Evolutionary conservation across 2,329 filamentous ascomycete species (phyloP), one percentile per base, ranked within the genome.

Genomic region (Cercospora sesami): DNA sequence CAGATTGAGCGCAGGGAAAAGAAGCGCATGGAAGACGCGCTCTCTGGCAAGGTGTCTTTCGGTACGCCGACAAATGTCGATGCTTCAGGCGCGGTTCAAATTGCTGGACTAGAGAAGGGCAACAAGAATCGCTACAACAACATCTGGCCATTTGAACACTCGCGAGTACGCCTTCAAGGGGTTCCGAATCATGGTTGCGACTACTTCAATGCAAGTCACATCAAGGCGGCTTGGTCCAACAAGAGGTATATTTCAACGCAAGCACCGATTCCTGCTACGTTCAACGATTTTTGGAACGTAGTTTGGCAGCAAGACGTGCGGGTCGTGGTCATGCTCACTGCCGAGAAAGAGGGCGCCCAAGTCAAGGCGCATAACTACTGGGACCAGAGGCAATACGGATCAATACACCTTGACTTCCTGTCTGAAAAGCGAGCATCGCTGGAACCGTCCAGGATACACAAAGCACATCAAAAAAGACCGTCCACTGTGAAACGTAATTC

Each of bases 41-140:
- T 92, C 28, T 88, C 87, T 33, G 85, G 84, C 8, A 84, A 86
- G 23, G 87, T 89, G 16, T 81, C 83, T 26, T 89, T 87, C 73
- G 85, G 85, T 7, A 82, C 67, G 57, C 53, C 67, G 14, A 60
- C 82, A 42, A 80, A 80, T 21, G 28, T 55, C 28, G 23, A 71
- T 64, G 48, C 66, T 51, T 36, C 61, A 16, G 64, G 60, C 6
- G 53, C 61, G 12, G 87, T 96, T 7, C 90, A 92, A 73, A 88
- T 99, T 62, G 95, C 92, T 0, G 95, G 95, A 7, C 91, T 99
- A 31, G 95, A 99, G 76, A 95, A 97, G 79, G 95, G 95, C 7
- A 88, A 86, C 18, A 98, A 98, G 83, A 99, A 99, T 75, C 88
- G 95, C 8, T 99, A 99, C 83, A 98, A 97, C 82, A 96, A 97